Evolutionary conservation across 176 grass and related monocot species (phyloP).

Genomic region (Metroxylon sagu): DNA sequence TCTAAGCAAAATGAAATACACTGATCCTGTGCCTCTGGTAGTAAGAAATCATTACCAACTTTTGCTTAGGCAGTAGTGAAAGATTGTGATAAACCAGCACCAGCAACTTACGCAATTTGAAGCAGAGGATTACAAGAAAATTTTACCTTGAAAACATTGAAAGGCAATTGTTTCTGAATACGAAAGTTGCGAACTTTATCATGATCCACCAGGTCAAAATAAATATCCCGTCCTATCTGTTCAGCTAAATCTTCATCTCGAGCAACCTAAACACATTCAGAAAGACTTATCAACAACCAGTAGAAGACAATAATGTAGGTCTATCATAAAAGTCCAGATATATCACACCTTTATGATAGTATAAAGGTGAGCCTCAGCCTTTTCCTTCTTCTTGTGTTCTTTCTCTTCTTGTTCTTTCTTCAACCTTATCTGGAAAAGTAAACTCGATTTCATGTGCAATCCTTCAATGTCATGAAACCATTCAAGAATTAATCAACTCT

Average conservation of each 20-base stretch:
- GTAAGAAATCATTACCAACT: no score
- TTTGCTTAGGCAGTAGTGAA: no score
- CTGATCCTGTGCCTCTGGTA: no score
- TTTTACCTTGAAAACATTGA: slow-evolving; percentile 83
- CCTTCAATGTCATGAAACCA: no score
- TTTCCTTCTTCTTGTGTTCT: slow-evolving; percentile 91
- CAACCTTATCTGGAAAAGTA: slow-evolving; percentile 59
- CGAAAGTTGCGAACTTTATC: slow-evolving; percentile 95
- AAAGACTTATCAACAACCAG: neutral
- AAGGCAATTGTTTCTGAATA: slow-evolving; percentile 85
- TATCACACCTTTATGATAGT: slow-evolving; percentile 88
- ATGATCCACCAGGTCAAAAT: slow-evolving; percentile 97
- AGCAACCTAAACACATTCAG: slow-evolving; percentile 48
- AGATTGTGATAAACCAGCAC: no score
- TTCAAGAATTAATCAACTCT: neutral
- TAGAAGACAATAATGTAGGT: no score
- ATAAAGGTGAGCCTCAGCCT: slow-evolving; percentile 98
- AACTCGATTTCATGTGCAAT: no score
- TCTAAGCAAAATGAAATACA: no score
- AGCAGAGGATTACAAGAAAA: neutral
- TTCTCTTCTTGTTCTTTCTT: slow-evolving; percentile 98
- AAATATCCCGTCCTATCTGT: slow-evolving; percentile 96
- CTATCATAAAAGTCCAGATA: no score
- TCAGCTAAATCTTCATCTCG: slow-evolving; percentile 64
- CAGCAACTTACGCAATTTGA: neutral